Evolutionary conservation across 495 filamentous ascomycete genomes (phyloP), one percentile per base, ranked within the genome.

Genomic region (Sphaerosporella brunnea): DNA sequence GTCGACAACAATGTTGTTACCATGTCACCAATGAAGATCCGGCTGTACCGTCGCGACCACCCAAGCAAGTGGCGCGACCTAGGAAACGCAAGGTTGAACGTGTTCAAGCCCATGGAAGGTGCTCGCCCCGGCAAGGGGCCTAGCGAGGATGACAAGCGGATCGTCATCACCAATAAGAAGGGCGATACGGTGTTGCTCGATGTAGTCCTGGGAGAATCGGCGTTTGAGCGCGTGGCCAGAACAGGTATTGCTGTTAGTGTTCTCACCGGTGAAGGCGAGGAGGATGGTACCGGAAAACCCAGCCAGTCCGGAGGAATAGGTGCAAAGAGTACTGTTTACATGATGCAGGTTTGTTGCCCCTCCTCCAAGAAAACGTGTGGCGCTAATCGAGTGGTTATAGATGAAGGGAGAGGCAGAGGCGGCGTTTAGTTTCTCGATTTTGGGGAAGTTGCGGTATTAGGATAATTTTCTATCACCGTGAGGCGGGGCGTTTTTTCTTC

Each of bases 181-280:
- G 73, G 74, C 47, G 72, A 72, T 2, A 69, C 77, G 32, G 68
- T 80, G 10, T 59, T 93, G 50, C 66, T 96, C 0, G 90, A 97
- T 62, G 82, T 79, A 2, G 83, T 84, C 50, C 67, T 97, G 2
- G 79, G 78, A 2, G 81, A 82, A 62, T 79, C 72, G 52, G 82
- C 79, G 45, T 97, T 97, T 60, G 81, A 85, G 57, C 70, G 82
- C 5, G 69, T 93, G 23, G 87, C 81, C 0, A 68, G 79, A 40
- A 80, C 77, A 35, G 90, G 90, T 5, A 84, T 97, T 56, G 82
- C 85, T 11, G 70, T 92, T 40, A 86, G 77, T 47, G 78, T 96
- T 9, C 84, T 85, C 73, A 80, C 88, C 57, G 82, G 90, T 58
- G 69, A 78, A 34, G 68, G 77, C 19, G 82, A 80, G 20, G 71